Percentiles rank a stretch among this genome's conserved stretches.
Conservation (phyloP, 2,329 filamentous ascomycete species). For the Mariannaea elegans region DNA sequence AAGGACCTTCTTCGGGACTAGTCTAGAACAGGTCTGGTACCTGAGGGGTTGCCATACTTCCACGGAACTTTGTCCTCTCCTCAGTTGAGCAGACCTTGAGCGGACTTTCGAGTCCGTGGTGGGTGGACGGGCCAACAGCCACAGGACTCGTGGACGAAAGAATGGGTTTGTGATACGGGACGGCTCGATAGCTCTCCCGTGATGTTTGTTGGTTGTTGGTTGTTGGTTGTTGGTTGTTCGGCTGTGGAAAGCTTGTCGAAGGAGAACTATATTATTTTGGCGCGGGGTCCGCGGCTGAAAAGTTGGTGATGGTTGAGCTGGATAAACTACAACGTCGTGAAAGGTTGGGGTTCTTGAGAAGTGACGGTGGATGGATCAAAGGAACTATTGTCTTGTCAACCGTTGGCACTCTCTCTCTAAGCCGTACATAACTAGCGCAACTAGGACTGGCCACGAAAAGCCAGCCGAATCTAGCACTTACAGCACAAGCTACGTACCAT, state of each 20-base stretch:
- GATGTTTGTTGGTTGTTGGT: conserved; percentile 6
- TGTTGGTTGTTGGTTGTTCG: not conserved
- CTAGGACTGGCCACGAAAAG: not conserved
- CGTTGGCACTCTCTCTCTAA: not conserved
- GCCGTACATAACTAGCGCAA: conserved; percentile 4
- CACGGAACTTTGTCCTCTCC: not conserved
- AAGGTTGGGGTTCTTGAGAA: not conserved
- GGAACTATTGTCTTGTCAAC: not conserved
- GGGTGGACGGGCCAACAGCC: not conserved
- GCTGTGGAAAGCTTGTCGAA: not conserved
- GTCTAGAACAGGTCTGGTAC: conserved; percentile 6
- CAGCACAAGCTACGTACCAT: too few relatives aligned
- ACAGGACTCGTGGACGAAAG: not conserved
- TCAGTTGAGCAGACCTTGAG: not conserved
- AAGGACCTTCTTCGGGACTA: not conserved
- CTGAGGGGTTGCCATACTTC: conserved; percentile 6
- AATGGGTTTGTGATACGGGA: not conserved
- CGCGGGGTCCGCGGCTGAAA: not conserved
- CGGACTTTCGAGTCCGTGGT: not conserved
- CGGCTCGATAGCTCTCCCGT: not conserved
- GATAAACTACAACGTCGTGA: too few relatives aligned
- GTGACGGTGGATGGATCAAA: conserved; percentile 8
- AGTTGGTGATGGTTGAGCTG: too few relatives aligned
- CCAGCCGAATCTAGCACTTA: not conserved
- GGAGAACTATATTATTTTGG: not conserved